These are phyloP conservation scores for Aspergillus carbonarius DNA, from an alignment of 2,329 filamentous ascomycete genomes.

Conservation along the genomic window DNA sequence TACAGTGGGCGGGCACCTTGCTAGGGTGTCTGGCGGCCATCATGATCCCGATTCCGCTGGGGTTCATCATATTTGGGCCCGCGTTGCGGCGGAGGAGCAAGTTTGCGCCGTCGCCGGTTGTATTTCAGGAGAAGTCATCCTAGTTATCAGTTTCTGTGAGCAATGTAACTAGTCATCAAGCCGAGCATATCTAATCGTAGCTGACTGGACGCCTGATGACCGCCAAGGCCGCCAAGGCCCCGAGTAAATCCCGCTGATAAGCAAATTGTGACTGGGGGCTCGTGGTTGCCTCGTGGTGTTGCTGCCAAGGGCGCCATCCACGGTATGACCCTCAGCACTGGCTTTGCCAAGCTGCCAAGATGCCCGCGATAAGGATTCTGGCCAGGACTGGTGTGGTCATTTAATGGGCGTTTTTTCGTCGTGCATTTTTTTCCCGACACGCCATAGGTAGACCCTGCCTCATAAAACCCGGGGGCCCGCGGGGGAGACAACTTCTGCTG, in stretches of 20 bases:
- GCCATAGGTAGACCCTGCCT: background rate
- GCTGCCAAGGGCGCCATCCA: constrained; percentile 6
- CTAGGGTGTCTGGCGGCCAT: constrained; percentile 37
- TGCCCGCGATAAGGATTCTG: background rate
- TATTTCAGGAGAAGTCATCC: constrained; percentile 15
- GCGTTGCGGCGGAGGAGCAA: constrained; percentile 29
- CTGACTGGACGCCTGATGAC: background rate
- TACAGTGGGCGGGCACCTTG: constrained; percentile 41
- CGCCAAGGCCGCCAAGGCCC: background rate
- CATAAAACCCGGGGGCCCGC: constrained; percentile 3
- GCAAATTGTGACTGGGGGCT: background rate
- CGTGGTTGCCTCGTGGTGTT: background rate
- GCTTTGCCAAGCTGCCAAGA: constrained; percentile 3
- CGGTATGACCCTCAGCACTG: background rate
- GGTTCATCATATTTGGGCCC: constrained; percentile 33
- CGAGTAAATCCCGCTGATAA: background rate
- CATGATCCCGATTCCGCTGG: constrained; percentile 41
- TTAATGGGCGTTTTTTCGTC: background rate
- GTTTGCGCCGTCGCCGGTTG: constrained; percentile 22
- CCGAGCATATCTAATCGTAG: background rate
- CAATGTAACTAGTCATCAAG: background rate
- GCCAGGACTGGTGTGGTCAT: background rate
- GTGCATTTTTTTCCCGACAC: background rate
- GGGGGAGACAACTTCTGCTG: background rate
- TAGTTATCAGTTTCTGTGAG: background rate